Conservation (phyloP, 2,329 filamentous ascomycete genomes). For the Calonectria fujianensis region DNA sequence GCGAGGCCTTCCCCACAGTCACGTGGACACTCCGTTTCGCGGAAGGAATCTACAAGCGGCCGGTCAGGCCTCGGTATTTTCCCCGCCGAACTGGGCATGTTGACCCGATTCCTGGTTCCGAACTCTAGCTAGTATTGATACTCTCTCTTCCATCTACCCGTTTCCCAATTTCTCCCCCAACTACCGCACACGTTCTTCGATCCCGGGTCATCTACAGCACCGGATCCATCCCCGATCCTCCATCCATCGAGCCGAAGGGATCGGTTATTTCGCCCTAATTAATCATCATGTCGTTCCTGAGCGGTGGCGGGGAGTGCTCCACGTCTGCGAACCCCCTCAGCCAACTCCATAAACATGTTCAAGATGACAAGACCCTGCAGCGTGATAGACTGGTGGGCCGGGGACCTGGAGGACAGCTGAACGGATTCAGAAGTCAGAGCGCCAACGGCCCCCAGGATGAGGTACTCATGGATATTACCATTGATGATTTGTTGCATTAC, state of each 20-base stretch:
- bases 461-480: constrained; percentile 64
- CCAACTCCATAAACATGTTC: constrained; percentile 97
- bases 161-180: neutral
- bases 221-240: constrained; percentile 14
- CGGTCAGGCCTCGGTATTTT: constrained; percentile 56
- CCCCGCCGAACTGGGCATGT: constrained; percentile 50
- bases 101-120: constrained; percentile 35
- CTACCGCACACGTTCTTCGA: neutral
- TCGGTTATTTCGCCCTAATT: constrained; percentile 33
- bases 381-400: constrained; percentile 89
- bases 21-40: constrained; percentile 55
- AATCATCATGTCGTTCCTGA: constrained; percentile 90
- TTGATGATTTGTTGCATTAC: constrained; percentile 51
- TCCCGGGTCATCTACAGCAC: constrained; percentile 5
- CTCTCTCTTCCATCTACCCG: constrained; percentile 27
- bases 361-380: constrained; percentile 96
- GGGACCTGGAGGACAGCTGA: constrained; percentile 81
- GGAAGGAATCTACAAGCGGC: constrained; percentile 38
- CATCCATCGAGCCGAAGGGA: constrained; percentile 35
- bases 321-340: constrained; percentile 96
- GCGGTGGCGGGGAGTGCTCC: constrained; percentile 96
- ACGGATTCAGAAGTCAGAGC: constrained; percentile 84
- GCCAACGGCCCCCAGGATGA: constrained; percentile 84
- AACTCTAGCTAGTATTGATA: constrained; percentile 5
- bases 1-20: constrained; percentile 56